phyloP scores from a whole-genome alignment of 2,329 filamentous ascomycete genomes.

The Colletotrichum sp. region DNA sequence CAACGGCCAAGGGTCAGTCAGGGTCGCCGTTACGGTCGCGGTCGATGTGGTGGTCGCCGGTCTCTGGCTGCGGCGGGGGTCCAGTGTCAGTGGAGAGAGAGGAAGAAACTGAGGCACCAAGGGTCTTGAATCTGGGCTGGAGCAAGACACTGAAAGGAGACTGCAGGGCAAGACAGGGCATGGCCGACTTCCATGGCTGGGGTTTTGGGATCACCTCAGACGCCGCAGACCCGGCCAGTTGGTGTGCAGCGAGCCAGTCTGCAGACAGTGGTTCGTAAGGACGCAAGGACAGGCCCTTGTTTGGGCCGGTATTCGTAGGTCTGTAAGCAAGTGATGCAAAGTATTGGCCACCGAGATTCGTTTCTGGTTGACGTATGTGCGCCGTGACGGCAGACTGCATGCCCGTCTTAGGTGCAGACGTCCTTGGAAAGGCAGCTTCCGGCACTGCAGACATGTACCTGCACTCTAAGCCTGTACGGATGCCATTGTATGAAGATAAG shows the following conservation, averaged over 20 bases:
- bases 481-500: neutral
- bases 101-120: constrained; percentile 6
- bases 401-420: neutral
- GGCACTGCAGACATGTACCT: neutral
- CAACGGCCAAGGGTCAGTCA: neutral
- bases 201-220: neutral
- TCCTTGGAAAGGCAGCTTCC: neutral
- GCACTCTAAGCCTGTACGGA: neutral
- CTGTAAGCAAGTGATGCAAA: neutral
- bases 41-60: neutral
- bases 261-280: neutral
- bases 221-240: neutral
- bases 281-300: neutral
- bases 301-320: neutral
- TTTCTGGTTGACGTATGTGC: neutral
- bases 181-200: neutral
- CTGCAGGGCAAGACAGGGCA: neutral
- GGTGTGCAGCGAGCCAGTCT: neutral
- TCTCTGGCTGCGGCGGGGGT: neutral
- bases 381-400: neutral
- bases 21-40: neutral
- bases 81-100: neutral
- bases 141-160: neutral
- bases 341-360: neutral
- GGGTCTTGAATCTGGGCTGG: constrained; percentile 15